phyloP scores from a whole-genome alignment of 345 rosid genomes.

The Gossypium longicalyx region DNA sequence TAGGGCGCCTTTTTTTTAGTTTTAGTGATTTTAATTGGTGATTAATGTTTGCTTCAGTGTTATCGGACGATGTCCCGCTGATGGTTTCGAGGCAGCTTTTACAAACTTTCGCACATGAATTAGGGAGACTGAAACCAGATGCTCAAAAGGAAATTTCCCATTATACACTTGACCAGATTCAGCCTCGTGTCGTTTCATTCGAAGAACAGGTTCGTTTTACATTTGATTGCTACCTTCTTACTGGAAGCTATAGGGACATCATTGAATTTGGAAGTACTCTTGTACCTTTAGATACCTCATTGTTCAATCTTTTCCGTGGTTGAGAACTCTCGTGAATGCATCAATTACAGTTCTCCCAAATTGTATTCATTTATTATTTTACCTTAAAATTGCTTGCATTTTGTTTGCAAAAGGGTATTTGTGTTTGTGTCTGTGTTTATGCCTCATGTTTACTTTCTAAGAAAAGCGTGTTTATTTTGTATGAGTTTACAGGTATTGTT shows the following conservation, averaged over 20 bases:
- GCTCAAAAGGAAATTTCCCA: conserved; percentile 85
- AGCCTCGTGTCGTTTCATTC: conserved; percentile 92
- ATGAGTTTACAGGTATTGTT: conserved; percentile 54
- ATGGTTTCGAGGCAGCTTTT: conserved; percentile 93
- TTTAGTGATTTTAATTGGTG: neutral
- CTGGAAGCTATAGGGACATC: neutral
- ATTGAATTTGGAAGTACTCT: neutral
- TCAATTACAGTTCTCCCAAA: neutral
- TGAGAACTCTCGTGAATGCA: neutral
- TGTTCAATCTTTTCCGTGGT: neutral
- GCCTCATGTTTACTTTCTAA: neutral
- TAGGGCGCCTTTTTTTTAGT: neutral
- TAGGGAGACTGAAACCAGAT: conserved; percentile 70
- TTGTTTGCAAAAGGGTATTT: neutral
- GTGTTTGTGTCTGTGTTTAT: no score
- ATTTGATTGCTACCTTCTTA: neutral
- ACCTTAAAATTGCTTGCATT: neutral
- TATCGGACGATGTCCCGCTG: conserved; percentile 82
- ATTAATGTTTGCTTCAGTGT: conserved; percentile 38
- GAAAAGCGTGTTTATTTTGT: conserved; percentile 8
- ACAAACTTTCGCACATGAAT: conserved; percentile 79
- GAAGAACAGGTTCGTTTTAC: conserved; percentile 75
- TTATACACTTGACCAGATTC: conserved; percentile 86
- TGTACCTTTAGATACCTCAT: conserved; percentile 10
- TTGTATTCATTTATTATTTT: neutral